Evolutionary conservation across 306 rosid species (phyloP).

Genomic region (Acacia crassicarpa): DNA sequence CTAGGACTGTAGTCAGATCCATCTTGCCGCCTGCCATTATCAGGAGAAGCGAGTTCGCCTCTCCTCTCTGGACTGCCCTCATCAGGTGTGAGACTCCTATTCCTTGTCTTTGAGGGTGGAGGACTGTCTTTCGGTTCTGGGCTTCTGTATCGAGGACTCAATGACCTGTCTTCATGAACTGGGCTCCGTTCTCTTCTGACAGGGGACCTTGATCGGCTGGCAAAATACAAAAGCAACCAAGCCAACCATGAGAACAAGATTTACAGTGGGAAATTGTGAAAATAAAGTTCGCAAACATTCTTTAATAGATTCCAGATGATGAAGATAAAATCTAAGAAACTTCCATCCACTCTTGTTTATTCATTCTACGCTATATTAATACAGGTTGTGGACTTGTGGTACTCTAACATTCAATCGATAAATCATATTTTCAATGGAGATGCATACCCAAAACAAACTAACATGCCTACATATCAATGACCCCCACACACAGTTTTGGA

Average conservation of each 20-base stretch:
- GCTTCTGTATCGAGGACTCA: slow-evolving; percentile 41
- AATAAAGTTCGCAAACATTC: neutral
- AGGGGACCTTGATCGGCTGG: slow-evolving; percentile 62
- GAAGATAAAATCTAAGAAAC: neutral
- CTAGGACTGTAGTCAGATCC: slow-evolving; percentile 50
- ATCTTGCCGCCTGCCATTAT: slow-evolving; percentile 41
- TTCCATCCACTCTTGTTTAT: neutral
- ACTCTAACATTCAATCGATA: neutral
- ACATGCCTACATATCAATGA: neutral
- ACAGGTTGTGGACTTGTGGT: neutral
- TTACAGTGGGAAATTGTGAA: neutral
- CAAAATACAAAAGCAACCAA: neutral
- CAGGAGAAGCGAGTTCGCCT: slow-evolving; percentile 42
- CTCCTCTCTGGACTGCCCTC: slow-evolving; percentile 43
- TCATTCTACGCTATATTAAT: neutral
- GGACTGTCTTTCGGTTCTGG: slow-evolving; percentile 41
- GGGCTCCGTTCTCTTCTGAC: slow-evolving; percentile 45
- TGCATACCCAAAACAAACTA: neutral
- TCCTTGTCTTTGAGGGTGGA: slow-evolving; percentile 39
- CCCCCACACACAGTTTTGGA: neutral
- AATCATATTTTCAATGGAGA: neutral
- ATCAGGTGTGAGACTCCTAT: slow-evolving; percentile 45
- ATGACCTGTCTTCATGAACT: slow-evolving; percentile 46
- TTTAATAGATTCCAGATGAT: neutral
- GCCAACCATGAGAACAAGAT: neutral